Percentiles rank a stretch among this genome's conserved stretches.
Evolutionary conservation across 2,329 filamentous ascomycete species (phyloP).

Genomic region (Bipolaris sorokiniana): DNA sequence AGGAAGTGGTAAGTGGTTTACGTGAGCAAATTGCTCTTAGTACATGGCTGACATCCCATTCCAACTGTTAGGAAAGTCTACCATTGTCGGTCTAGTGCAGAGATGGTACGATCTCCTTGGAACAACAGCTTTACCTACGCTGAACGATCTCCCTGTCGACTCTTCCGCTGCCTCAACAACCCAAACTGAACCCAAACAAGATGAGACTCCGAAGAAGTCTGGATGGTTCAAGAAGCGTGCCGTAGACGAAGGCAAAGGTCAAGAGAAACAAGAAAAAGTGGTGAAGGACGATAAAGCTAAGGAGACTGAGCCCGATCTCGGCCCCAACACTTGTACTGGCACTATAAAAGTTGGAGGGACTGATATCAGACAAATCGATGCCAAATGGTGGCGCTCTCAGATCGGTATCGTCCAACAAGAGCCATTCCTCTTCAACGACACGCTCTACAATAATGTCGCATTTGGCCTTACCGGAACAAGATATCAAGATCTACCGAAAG

Average conservation of each 20-base stretch:
- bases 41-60: background rate
- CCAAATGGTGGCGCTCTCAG: slow-evolving; percentile 55
- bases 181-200: background rate
- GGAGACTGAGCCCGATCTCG: slow-evolving; percentile 25
- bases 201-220: slow-evolving; percentile 22
- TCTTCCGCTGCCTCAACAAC: background rate
- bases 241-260: background rate
- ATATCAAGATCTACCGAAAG: slow-evolving; percentile 61
- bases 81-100: slow-evolving; percentile 73
- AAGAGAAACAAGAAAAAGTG: slow-evolving; percentile 1
- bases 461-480: slow-evolving; percentile 47
- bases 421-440: slow-evolving; percentile 51
- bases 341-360: slow-evolving; percentile 36
- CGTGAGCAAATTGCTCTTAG: background rate
- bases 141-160: slow-evolving; percentile 8
- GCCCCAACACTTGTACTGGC: slow-evolving; percentile 44
- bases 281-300: slow-evolving; percentile 14
- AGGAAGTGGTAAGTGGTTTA: slow-evolving; percentile 11
- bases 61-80: slow-evolving; percentile 68
- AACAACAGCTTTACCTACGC: slow-evolving; percentile 19
- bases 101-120: slow-evolving; percentile 69
- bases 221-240: slow-evolving; percentile 16
- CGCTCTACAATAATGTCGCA: slow-evolving; percentile 49
- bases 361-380: slow-evolving; percentile 40
- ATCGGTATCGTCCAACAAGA: slow-evolving; percentile 54